phyloP scores from a whole-genome alignment of 495 filamentous ascomycete species.

The Acidomyces sp. region DNA sequence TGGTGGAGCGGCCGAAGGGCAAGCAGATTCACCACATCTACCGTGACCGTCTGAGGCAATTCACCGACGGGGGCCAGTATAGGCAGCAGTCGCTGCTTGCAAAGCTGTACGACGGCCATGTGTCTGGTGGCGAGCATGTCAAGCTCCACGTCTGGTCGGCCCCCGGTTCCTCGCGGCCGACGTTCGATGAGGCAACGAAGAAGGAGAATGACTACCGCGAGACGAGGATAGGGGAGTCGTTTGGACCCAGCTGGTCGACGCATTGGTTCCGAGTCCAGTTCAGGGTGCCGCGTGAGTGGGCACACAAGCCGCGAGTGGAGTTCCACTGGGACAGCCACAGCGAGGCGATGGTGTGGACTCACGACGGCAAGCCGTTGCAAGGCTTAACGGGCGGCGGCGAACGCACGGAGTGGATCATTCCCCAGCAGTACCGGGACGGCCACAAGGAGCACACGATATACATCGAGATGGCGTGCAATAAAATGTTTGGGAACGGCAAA shows the following conservation, averaged over 20 bases:
- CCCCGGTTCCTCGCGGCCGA: slow-evolving; percentile 62
- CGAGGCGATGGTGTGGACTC: slow-evolving; percentile 81
- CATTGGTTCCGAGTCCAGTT: slow-evolving; percentile 87
- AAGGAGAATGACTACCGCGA: slow-evolving; percentile 63
- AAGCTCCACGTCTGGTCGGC: slow-evolving; percentile 80
- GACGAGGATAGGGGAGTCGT: slow-evolving; percentile 62
- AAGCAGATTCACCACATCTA: slow-evolving; percentile 82
- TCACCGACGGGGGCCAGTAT: slow-evolving; percentile 73
- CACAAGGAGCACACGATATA: slow-evolving; percentile 81
- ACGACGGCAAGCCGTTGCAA: slow-evolving; percentile 79
- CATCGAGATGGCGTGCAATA: slow-evolving; percentile 96
- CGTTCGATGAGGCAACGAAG: slow-evolving; percentile 78
- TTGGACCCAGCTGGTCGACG: slow-evolving; percentile 96
- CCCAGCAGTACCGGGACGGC: slow-evolving; percentile 55
- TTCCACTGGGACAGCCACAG: slow-evolving; percentile 92
- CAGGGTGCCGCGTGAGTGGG: slow-evolving; percentile 58
- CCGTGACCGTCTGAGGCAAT: slow-evolving; percentile 67
- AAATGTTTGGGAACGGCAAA: slow-evolving; percentile 92
- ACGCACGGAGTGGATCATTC: slow-evolving; percentile 78
- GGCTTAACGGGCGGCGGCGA: slow-evolving; percentile 89
- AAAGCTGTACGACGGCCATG: slow-evolving; percentile 64
- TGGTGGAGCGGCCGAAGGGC: slow-evolving; percentile 52
- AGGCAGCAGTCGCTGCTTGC: slow-evolving; percentile 59
- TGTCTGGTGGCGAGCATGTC: slow-evolving; percentile 58
- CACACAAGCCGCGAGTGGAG: slow-evolving; percentile 63